Evolutionary conservation across 225 moss, liverwort and hornwort species (phyloP), one percentile per base, ranked within the genome.

Genomic region (Sphagnum tenellum): DNA sequence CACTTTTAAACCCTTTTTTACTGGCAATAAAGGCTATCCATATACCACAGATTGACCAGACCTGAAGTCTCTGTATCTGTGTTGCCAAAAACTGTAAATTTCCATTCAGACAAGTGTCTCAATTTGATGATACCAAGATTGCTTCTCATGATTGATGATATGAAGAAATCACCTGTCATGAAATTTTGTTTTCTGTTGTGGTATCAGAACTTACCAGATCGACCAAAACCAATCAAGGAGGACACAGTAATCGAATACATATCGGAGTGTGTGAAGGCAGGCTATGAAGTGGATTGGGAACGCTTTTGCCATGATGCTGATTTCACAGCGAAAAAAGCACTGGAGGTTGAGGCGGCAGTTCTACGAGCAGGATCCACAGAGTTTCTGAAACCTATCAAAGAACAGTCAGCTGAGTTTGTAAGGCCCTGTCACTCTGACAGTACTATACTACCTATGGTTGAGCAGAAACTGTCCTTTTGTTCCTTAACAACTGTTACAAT

Each of bases 211-310:
- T 72, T 85, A 49, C 89, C 88, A 44, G 88, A 92, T 60, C 79
- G 92, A 55, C 73, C 95, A 12, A 90, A 80, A 67, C 81, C 86
- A 54, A 92, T 96, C 14, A 83, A 87, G 72, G 85, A 88, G 69
- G 81, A 89, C 0, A 92, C 92, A 4, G 85, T 96, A 46, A 64
- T 89, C 3, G 88, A 81, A 0, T 92, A 96, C 46, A 61, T 96
- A 44, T 57, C 49, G 58, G 92, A 92, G 48, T 96, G 95, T 75
- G 79, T 76, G 46, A 78, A 68, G 62, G 78, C 74, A 51, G 85
- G 89, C 56, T 96, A 86, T 62, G 88, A 86, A 66, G 63, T 90
- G 65, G 81, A 92, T 71, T 80, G 88, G 86, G 78, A 78, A 52
- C 89, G 87, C 49, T 83, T 96, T 47, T 87, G 79, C 66, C 56